phyloP scores from a whole-genome alignment of 1,139 yeast genomes.

The Yamadazyma diospyri region DNA sequence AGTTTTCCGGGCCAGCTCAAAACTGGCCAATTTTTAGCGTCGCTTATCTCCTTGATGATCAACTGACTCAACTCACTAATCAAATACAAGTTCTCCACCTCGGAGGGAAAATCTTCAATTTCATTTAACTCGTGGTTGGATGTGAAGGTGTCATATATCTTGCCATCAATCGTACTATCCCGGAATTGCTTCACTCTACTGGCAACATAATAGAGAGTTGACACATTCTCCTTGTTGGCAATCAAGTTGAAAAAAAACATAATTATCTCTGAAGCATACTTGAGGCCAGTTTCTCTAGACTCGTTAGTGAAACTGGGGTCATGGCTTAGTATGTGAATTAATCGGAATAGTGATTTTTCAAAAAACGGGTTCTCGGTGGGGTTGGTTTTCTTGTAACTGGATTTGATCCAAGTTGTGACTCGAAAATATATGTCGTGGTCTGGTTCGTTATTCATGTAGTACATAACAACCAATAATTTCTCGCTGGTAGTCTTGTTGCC shows the following conservation, averaged over 20 bases:
- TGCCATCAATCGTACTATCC: conserved; percentile 48
- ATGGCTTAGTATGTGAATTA: conserved; percentile 71
- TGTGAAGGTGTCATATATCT: conserved; percentile 24
- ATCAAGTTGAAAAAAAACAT: conserved; percentile 58
- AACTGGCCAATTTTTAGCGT: conserved; percentile 61
- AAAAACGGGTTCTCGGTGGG: conserved; percentile 42
- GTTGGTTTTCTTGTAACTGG: conserved; percentile 49
- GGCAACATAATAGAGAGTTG: conserved; percentile 71
- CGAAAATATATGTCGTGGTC: conserved; percentile 44
- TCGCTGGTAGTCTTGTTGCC: conserved; percentile 56
- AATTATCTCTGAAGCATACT: conserved; percentile 57
- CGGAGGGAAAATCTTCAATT: conserved; percentile 20
- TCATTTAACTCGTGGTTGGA: conserved; percentile 36
- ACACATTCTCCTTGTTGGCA: conserved; percentile 64
- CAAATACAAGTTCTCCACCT: conserved; percentile 49
- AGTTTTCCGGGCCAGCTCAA: conserved; percentile 82
- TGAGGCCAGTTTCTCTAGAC: conserved; percentile 32
- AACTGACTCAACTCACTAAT: conserved; percentile 74
- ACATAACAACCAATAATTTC: conserved; percentile 62
- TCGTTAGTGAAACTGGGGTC: conserved; percentile 59
- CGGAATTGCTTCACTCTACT: conserved; percentile 78
- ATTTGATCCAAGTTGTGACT: conserved; percentile 69
- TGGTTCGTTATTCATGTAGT: conserved; percentile 78
- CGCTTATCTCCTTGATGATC: conserved; percentile 56
- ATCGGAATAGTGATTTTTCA: conserved; percentile 64